Evolutionary conservation across 345 rosid genomes (phyloP).

Genomic region (Citrus hindsii): DNA sequence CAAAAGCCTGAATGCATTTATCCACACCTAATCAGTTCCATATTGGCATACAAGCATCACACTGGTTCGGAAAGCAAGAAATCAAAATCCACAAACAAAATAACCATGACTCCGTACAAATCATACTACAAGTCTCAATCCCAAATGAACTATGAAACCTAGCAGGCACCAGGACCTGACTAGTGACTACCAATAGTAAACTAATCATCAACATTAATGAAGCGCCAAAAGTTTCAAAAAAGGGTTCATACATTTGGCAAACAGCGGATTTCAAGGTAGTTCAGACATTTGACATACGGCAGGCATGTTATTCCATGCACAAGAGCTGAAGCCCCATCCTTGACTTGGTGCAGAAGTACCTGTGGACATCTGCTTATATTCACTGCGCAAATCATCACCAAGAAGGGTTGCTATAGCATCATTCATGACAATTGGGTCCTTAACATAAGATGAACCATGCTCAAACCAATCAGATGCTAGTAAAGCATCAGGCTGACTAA

Average conservation of each 20-base stretch:
- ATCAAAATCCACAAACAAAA: slow-evolving; percentile 18
- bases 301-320: slow-evolving; percentile 87
- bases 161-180: slow-evolving; percentile 9
- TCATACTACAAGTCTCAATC: slow-evolving; percentile 6
- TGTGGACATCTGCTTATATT: slow-evolving; percentile 48
- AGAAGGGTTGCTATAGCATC: slow-evolving; percentile 69
- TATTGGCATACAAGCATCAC: slow-evolving; percentile 14
- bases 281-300: slow-evolving; percentile 70
- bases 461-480: slow-evolving; percentile 78
- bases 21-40: slow-evolving; percentile 10
- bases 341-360: slow-evolving; percentile 47
- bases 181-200: slow-evolving; percentile 8
- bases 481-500: slow-evolving; percentile 55
- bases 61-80: slow-evolving; percentile 7
- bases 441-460: slow-evolving; percentile 44
- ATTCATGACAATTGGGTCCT: slow-evolving; percentile 50
- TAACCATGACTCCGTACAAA: slow-evolving; percentile 8
- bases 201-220: slow-evolving; percentile 15
- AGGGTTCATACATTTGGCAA: slow-evolving; percentile 13
- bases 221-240: slow-evolving; percentile 1
- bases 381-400: slow-evolving; percentile 65
- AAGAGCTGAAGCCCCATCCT: slow-evolving; percentile 58
- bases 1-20: slow-evolving; percentile 16
- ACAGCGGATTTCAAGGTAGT: slow-evolving; percentile 36
- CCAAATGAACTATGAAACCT: slow-evolving; percentile 9